Evolutionary conservation across 75 land plant genomes (phyloP).

Genomic region (Pinus taeda): DNA sequence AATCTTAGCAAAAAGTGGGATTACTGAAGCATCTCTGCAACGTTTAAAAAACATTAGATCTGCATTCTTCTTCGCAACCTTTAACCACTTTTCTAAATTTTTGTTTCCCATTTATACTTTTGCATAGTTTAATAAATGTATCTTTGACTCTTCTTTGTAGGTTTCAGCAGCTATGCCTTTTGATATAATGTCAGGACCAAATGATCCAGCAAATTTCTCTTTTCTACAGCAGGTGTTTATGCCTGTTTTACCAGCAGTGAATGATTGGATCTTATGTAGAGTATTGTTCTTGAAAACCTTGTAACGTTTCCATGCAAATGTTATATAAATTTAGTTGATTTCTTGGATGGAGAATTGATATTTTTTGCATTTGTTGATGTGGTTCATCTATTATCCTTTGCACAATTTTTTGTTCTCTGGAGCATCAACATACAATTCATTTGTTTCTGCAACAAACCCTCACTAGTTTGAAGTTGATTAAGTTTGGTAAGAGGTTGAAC

Average conservation of each 20-base stretch:
- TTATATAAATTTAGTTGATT: background rate
- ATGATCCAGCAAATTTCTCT: constrained; percentile 93
- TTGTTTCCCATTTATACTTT: background rate
- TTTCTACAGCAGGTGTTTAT: constrained; percentile 85
- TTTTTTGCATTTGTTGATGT: background rate
- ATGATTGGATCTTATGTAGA: constrained; percentile 5
- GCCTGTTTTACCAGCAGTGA: constrained; percentile 5
- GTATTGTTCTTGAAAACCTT: background rate
- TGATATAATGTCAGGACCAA: constrained; percentile 93
- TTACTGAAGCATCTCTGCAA: too few species aligned
- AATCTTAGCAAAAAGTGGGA: too few species aligned
- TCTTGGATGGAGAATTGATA: background rate
- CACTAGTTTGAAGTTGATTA: constrained; percentile 92
- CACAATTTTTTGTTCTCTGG: constrained; percentile 91
- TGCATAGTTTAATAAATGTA: background rate
- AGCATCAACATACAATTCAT: constrained; percentile 75
- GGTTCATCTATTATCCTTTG: constrained; percentile 60
- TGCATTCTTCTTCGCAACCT: too few species aligned
- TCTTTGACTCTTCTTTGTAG: constrained; percentile 28
- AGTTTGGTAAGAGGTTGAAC: constrained; percentile 45
- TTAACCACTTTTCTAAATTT: too few species aligned
- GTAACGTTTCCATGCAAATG: background rate
- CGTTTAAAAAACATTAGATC: too few species aligned
- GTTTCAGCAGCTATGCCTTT: constrained; percentile 84
- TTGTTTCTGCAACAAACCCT: constrained; percentile 88